Conservation (phyloP, 805 yeast species). For the Kuraishia piskuri region DNA sequence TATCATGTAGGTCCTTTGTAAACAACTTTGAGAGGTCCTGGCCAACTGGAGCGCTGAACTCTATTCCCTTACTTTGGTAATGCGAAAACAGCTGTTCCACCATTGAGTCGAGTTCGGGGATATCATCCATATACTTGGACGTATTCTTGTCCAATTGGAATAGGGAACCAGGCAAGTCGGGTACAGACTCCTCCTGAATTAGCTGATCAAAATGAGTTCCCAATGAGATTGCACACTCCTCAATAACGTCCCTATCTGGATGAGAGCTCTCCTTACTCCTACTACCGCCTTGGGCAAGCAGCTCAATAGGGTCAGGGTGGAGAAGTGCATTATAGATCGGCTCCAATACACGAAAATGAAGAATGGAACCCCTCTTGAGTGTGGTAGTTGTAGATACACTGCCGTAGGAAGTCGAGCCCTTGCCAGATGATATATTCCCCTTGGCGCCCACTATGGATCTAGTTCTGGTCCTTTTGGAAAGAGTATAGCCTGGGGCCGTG, state of each 20-base stretch:
- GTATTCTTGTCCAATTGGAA: not conserved
- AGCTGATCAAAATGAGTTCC: conserved; percentile 9
- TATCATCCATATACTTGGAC: conserved; percentile 9
- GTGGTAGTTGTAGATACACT: not conserved
- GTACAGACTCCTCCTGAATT: not conserved
- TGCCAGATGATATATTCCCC: not conserved
- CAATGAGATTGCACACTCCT: conserved; percentile 16
- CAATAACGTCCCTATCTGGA: conserved; percentile 13
- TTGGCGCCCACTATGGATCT: not conserved
- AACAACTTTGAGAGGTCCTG: not conserved
- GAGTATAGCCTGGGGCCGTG: not conserved
- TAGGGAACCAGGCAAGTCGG: conserved; percentile 9
- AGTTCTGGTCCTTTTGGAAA: not conserved
- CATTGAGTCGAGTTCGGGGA: conserved; percentile 26
- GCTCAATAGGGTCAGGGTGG: not conserved
- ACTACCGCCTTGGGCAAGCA: not conserved
- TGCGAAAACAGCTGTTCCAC: conserved; percentile 20
- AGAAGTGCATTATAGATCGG: not conserved
- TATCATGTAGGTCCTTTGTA: too few relatives aligned
- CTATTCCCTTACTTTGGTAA: conserved; percentile 12
- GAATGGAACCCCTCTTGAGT: not conserved
- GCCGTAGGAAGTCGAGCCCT: too few relatives aligned
- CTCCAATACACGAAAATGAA: not conserved
- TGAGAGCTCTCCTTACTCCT: not conserved
- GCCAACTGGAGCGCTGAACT: conserved; percentile 3